Conservation (phyloP, 768 basidiomycete species). For the Mycena amicta region DNA sequence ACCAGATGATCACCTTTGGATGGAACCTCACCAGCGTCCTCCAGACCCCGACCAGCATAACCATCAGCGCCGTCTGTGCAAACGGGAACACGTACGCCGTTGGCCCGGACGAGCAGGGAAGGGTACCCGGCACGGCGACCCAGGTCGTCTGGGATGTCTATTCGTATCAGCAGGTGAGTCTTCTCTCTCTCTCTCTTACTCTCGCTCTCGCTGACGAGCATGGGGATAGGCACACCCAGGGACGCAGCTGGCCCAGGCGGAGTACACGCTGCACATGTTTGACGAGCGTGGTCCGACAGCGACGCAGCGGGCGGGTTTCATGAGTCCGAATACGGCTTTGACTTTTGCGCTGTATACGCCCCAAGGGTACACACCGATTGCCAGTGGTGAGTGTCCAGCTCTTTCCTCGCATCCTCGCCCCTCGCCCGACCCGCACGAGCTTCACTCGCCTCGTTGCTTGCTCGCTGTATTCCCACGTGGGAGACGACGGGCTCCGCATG, state of each 20-base stretch:
- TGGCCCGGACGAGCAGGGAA: slow-evolving; percentile 67
- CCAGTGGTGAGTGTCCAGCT: slow-evolving; percentile 47
- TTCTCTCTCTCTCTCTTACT: neutral
- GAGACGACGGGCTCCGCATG: neutral
- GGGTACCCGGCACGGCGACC: slow-evolving; percentile 72
- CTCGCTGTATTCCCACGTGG: neutral
- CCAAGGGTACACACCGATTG: slow-evolving; percentile 65
- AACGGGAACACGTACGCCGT: slow-evolving; percentile 92
- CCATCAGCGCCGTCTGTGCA: slow-evolving; percentile 78
- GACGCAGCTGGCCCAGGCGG: slow-evolving; percentile 71
- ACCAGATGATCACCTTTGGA: slow-evolving; percentile 79
- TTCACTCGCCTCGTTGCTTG: neutral
- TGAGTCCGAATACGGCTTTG: slow-evolving; percentile 69
- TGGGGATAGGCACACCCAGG: slow-evolving; percentile 39
- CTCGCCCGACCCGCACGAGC: neutral
- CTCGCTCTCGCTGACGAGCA: no score
- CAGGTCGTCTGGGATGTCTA: slow-evolving; percentile 80
- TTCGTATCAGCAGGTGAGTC: slow-evolving; percentile 55
- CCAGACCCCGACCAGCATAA: slow-evolving; percentile 71
- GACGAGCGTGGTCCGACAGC: slow-evolving; percentile 78
- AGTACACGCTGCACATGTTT: slow-evolving; percentile 79
- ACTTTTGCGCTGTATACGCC: slow-evolving; percentile 88
- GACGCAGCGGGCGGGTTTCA: slow-evolving; percentile 58
- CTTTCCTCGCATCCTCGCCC: neutral
- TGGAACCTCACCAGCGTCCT: slow-evolving; percentile 87